Conservation (phyloP, 345 rosid species). For the Eucalyptus tenuipes region DNA sequence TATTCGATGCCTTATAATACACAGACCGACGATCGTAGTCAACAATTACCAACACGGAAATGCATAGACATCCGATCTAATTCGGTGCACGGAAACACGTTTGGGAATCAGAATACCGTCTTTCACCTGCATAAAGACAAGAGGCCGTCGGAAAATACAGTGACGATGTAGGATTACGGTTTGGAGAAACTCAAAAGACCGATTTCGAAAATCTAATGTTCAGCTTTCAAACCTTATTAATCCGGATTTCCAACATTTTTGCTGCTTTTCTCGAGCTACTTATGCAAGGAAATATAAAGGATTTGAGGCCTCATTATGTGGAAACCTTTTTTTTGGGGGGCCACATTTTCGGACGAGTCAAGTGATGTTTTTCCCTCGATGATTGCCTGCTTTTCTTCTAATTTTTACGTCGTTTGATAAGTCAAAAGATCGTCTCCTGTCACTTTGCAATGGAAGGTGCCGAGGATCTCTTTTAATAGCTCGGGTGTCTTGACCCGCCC, state of each 20-base stretch:
- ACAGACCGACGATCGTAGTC: not conserved
- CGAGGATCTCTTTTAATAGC: not conserved
- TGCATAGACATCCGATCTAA: not conserved
- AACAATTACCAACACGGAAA: not conserved
- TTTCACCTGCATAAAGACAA: not conserved
- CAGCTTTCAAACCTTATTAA: not conserved
- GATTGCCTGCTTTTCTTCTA: not conserved
- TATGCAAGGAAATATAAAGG: not conserved
- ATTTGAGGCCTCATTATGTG: not conserved
- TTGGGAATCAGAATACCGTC: not conserved
- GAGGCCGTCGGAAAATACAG: rapidly evolving
- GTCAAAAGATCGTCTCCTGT: not conserved
- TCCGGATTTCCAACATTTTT: not conserved
- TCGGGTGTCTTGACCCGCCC: not conserved
- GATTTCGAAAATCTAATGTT: not conserved
- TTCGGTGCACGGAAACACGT: not conserved
- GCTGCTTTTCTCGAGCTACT: not conserved
- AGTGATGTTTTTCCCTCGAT: not conserved
- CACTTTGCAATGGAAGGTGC: not conserved
- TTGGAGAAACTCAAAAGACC: not conserved
- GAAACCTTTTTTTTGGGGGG: not conserved
- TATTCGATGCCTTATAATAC: not conserved
- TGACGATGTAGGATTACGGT: rapidly evolving
- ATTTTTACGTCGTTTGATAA: not conserved
- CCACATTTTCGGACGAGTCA: not conserved